phyloP scores from a whole-genome alignment of 768 basidiomycete species.

The Daedalea quercina region DNA sequence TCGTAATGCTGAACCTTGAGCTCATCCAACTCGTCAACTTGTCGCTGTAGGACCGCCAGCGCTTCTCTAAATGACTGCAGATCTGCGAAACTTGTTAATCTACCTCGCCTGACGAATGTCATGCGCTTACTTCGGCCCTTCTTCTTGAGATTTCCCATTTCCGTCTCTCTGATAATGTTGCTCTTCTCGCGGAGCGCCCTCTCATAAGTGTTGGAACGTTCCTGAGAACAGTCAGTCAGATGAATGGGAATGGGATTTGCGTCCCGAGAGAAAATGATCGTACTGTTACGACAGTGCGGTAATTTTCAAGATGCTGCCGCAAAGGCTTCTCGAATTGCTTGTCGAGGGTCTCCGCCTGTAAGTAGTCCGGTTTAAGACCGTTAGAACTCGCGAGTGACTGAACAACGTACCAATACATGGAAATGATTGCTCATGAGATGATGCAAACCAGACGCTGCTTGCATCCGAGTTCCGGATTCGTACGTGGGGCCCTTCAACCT shows the following conservation, averaged over 20 bases:
- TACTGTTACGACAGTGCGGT: conserved; percentile 68
- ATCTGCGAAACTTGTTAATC: conserved; percentile 40
- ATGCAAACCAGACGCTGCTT: conserved; percentile 84
- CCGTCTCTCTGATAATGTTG: conserved; percentile 76
- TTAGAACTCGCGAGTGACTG: not conserved
- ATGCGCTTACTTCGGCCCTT: conserved; percentile 71
- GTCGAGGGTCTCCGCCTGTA: conserved; percentile 79
- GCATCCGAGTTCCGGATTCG: conserved; percentile 74
- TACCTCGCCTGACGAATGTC: not conserved
- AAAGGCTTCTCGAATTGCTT: conserved; percentile 87
- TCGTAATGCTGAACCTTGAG: conserved; percentile 82
- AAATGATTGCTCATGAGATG: conserved; percentile 91
- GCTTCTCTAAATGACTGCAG: conserved; percentile 86
- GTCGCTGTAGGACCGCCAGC: conserved; percentile 69
- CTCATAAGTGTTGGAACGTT: conserved; percentile 83
- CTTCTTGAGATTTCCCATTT: conserved; percentile 76
- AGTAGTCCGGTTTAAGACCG: not conserved
- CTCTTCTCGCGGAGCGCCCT: conserved; percentile 78
- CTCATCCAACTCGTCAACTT: conserved; percentile 88
- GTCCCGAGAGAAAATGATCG: conserved; percentile 13
- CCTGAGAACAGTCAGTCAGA: conserved; percentile 36
- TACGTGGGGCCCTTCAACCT: conserved; percentile 78
- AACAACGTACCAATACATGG: conserved; percentile 70
- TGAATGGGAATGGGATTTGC: not conserved
- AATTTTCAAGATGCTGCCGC: conserved; percentile 76